phyloP scores from a whole-genome alignment of 257 asterid species.

The Nicotiana undulata region DNA sequence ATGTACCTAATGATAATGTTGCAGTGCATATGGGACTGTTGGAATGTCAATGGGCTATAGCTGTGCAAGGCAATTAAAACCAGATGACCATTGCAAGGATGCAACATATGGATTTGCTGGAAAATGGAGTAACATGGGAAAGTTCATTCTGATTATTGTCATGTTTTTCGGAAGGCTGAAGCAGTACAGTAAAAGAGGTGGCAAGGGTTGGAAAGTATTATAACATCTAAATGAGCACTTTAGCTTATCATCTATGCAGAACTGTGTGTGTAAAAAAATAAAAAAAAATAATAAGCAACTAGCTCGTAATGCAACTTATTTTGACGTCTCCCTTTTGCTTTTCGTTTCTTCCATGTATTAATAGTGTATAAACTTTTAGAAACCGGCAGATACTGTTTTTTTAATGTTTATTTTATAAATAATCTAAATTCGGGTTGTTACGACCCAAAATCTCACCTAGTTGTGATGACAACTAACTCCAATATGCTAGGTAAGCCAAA shows the following conservation, averaged over 20 bases:
- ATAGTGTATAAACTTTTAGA: no score
- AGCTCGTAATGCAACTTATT: no score
- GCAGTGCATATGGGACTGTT: slow-evolving; percentile 56
- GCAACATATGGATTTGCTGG: slow-evolving; percentile 40
- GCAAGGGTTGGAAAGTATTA: slow-evolving; percentile 31
- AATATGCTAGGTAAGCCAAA: no score
- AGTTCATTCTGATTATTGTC: slow-evolving; percentile 34
- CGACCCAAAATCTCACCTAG: no score
- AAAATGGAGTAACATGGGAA: slow-evolving; percentile 46
- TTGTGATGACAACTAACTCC: no score
- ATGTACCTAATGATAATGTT: not conserved
- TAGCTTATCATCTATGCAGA: not conserved
- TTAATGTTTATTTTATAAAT: no score
- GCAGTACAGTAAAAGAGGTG: slow-evolving; percentile 26
- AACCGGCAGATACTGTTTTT: no score
- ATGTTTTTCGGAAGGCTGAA: slow-evolving; percentile 58
- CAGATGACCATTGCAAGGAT: slow-evolving; percentile 20
- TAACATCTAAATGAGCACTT: not conserved
- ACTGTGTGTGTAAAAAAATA: no score
- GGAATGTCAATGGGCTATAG: slow-evolving; percentile 52
- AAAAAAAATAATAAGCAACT: no score
- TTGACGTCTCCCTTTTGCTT: no score
- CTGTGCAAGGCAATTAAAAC: slow-evolving; percentile 29
- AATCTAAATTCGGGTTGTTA: no score
- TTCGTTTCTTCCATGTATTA: no score